Base-by-base conservation (phyloP, 1,284 basidiomycete species). In the Mycena sp. region DNA sequence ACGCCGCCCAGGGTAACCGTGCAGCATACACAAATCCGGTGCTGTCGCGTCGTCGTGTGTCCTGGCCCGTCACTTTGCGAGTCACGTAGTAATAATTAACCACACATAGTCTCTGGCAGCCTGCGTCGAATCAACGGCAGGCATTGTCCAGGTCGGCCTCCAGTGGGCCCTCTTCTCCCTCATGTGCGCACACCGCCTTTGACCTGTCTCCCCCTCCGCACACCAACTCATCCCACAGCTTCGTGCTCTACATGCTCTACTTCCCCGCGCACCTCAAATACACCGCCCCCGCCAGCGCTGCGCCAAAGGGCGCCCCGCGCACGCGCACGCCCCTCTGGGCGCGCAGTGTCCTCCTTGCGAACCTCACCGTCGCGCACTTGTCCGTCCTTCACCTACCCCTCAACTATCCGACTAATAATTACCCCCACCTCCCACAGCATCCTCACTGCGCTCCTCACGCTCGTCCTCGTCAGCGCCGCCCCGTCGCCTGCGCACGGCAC, bases 211-310 rank as follows among this genome's bases (percentile, higher is more conserved):
- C 17, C 7, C 35, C 21, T 46, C 19, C 29, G 43, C 23, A 50
- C 16, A 43, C 16, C 21, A 12, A 57, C 28, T 14, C 48, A 1
- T 1, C 54, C 30, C 28, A 5, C 23, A 98, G 95, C 49, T 83
- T 98, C 62, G 85, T 96, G 1, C 86, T 99, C 3, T 99, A 94
- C 79, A 91, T 99, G 77, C 80, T 93, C 46, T 99, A 96, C 83
- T 99, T 95, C 73, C 96, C 96, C 0, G 78, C 83, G 12, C 87
- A 93, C 69, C 87, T 91, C 69, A 95, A 95, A 75, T 94, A 90
- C 73, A 81, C 60, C 23, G 25, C 58, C 76, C 65, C 78, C 77
- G 40, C 16, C 26, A 25, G 5, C 29, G 32, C n/a, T 41, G 46
- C 23, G 25, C 26, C 6, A 41, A 81, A 84, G 69, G 76, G 78